Conservation (phyloP, 805 yeast genomes). For the Yamadazyma olivae region DNA sequence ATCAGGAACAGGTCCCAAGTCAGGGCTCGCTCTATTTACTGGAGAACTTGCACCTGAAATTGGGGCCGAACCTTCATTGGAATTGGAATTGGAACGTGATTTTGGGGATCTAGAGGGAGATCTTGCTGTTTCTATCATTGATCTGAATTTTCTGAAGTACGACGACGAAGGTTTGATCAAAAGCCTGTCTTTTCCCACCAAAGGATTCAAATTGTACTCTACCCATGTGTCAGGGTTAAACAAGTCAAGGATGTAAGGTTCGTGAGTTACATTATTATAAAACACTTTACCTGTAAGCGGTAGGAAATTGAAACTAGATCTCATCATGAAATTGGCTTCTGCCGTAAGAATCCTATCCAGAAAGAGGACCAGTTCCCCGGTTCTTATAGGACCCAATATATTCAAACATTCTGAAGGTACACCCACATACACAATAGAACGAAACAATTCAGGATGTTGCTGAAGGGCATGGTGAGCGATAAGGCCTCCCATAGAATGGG, state of each 20-base stretch:
- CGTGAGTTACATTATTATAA: conserved; percentile 56
- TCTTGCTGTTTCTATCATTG: conserved; percentile 18
- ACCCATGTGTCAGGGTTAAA: conserved; percentile 83
- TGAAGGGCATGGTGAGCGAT: conserved; percentile 79
- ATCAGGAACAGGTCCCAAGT: not conserved
- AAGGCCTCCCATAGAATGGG: conserved; percentile 95
- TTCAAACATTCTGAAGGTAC: conserved; percentile 82
- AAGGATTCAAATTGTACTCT: conserved; percentile 69
- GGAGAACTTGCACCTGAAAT: not conserved
- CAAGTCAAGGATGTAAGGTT: conserved; percentile 64
- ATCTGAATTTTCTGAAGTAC: conserved; percentile 19
- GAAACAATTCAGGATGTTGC: conserved; percentile 59
- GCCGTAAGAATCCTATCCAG: conserved; percentile 73
- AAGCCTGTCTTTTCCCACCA: conserved; percentile 46
- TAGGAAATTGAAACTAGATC: conserved; percentile 75
- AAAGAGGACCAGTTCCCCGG: conserved; percentile 75
- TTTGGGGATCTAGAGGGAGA: not conserved
- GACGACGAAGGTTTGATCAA: conserved; percentile 2
- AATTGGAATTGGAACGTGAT: not conserved
- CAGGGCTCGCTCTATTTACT: not conserved
- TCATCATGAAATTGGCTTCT: conserved; percentile 84
- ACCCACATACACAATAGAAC: conserved; percentile 80
- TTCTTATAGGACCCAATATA: conserved; percentile 80
- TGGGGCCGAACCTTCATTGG: not conserved
- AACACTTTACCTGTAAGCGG: conserved; percentile 78